Base-by-base conservation (phyloP, 202 grass and related monocot species). In the Elaeis oleifera region DNA sequence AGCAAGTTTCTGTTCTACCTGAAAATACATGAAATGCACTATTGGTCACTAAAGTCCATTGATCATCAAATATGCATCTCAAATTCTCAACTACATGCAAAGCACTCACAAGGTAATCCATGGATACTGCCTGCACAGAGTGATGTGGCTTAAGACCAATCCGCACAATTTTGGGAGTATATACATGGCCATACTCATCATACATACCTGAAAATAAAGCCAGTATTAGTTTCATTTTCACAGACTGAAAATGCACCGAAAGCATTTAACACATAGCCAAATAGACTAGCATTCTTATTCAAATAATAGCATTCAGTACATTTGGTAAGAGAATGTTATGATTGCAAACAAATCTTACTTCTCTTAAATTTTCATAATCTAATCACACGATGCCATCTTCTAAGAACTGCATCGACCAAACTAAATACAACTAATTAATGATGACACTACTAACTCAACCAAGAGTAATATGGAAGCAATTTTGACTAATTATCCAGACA, bases 91-190 rank as follows among this genome's bases (percentile, higher is more conserved):
- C 61, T 52, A 15, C 36, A 44, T 11, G 55, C 36, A 63, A 70
- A 66, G 50, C 4, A 80, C 79, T 3, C 79, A 97, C 92, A 74
- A 97, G 79, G 69, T 97, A 84, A 86, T 97, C 87, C 87, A 91
- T 91, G 15, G 87, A 97, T 56, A 97, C 92, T 18, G 87, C 84
- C 91, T 89, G 86, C 65, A 97, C 92, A 32, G 84, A 91, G 78
- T 97, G 87, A 74, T 91, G 92, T 1, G 92, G 65, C 71, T 91
- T 97, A 50, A 97, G 61, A 68, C 92, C 92, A 79, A 97, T 85
- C 18, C 82, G 84, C 57, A 97, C 87, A 79, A 97, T 85, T 84
- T 97, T 97, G 50, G 92, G 92, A 80, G 75, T 90, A 55, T 97
- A 97, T 15, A 81, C 71, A 60, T 66, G 81, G 71, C 80, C 84